Conservation (phyloP, 2,329 filamentous ascomycete species). For the Monosporascus ibericus region DNA sequence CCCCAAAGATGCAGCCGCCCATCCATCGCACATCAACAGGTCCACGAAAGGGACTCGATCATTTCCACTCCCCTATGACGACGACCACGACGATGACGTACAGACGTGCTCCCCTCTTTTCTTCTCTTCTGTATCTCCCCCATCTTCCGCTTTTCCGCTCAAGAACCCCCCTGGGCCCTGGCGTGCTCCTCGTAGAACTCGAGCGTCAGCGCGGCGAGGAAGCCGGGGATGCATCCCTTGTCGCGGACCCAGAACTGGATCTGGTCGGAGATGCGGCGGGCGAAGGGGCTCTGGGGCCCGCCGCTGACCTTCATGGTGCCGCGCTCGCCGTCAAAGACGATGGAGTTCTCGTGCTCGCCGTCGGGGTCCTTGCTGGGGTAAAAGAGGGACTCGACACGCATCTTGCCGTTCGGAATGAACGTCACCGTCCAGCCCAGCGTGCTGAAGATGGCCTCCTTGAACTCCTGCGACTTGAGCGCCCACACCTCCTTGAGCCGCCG, state of each 20-base stretch:
- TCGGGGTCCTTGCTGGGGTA: conserved; percentile 54
- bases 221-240: conserved; percentile 87
- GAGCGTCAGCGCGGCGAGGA: conserved; percentile 82
- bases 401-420: conserved; percentile 95
- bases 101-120: background rate
- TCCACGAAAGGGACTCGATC: too few species aligned
- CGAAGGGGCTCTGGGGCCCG: conserved; percentile 81
- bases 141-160: conserved; percentile 1
- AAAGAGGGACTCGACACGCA: conserved; percentile 82
- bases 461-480: conserved; percentile 84
- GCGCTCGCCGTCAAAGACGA: conserved; percentile 85
- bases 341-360: conserved; percentile 66
- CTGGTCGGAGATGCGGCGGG: conserved; percentile 73
- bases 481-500: conserved; percentile 88
- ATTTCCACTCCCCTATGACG: too few species aligned
- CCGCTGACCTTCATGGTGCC: conserved; percentile 98
- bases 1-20: too few species aligned
- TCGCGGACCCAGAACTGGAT: conserved; percentile 96
- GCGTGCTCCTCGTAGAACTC: conserved; percentile 80
- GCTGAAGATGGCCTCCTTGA: conserved; percentile 88
- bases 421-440: conserved; percentile 92
- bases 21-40: too few species aligned
- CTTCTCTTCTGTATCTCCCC: background rate
- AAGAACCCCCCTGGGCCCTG: conserved; percentile 11
- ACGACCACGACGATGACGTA: too few species aligned